Evolutionary conservation across 495 filamentous ascomycete species (phyloP), one percentile per base, ranked within the genome.

Genomic region (Penicillium arizonense): DNA sequence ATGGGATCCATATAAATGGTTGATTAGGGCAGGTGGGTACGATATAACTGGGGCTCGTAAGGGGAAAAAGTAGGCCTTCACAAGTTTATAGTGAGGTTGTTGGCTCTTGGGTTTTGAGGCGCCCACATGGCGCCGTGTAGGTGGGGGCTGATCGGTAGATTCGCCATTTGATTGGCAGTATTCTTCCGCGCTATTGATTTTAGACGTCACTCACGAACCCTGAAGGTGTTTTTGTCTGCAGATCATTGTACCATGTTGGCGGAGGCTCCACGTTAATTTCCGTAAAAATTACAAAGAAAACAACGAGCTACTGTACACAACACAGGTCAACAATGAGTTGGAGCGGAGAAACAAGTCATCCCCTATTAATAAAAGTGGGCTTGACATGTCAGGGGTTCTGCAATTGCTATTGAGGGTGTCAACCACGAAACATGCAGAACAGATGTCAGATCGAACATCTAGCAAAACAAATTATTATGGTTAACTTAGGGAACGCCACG

Each of bases 241-340:
- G 48, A 50, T 50, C 38, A 43, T 50, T 32, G n/a, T 34, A 33
- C 35, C 13, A 42, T 28, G 14, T n/a, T 48, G n/a, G 7, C 20
- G 35, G 47, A 33, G 47, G 32, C 7, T 12, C 48, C 48, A 50
- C 38, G n/a, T 4, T 23, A 50, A 43, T 50, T 50, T 50, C 47
- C 38, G 14, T 50, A 33, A 13, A 20, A 16, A 50, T 50, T 26
- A 42, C 37, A 50, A n/a, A 18, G 20, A 45, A 32, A 16, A 32
- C 16, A 28, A 26, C 12, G 11, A 30, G 11, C 13, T n/a, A 5
- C 8, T 7, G 12, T 13, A 23, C 12, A 40, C 2, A 20, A 14
- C 37, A 21, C 33, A 42, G 24, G 28, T 30, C 28, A 30, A 30
- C 28, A 24, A 24, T 24, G 28, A 5, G 8, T 9, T 7, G 28